Conservation (phyloP, 129 eudicot species). For the Kitagawia praeruptora region DNA sequence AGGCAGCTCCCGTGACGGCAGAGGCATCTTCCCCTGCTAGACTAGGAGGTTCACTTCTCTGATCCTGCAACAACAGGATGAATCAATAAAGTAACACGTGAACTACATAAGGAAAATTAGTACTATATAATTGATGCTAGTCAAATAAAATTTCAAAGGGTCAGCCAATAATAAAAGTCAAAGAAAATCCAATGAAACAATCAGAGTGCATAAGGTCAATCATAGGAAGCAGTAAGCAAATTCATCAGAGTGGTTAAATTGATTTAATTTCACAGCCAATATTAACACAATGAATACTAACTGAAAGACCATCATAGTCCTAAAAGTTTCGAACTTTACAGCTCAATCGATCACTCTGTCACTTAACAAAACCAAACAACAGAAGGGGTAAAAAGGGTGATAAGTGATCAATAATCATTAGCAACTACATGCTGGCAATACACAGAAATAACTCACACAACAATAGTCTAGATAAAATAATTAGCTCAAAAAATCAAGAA, state of each 20-base stretch:
- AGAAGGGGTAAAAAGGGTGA: background rate
- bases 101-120: background rate
- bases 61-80: slow-evolving; percentile 34
- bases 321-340: background rate
- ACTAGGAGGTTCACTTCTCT: slow-evolving; percentile 33
- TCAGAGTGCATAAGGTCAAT: no score
- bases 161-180: background rate
- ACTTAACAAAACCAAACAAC: background rate
- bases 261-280: background rate
- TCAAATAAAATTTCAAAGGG: background rate
- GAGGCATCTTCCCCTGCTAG: slow-evolving; percentile 22
- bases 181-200: background rate
- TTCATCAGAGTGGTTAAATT: no score
- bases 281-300: background rate
- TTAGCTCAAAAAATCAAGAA: no score
- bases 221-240: no score
- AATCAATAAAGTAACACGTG: background rate
- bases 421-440: background rate
- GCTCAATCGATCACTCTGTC: background rate
- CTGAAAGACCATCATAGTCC: background rate
- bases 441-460: background rate
- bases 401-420: background rate
- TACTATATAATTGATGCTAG: background rate
- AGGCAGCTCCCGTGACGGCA: slow-evolving; percentile 22
- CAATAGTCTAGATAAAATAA: background rate